Evolutionary conservation across 371 early-diverging fungal species (phyloP), one percentile per base, ranked within the genome.

Genomic region (Apophysomyces variabilis): DNA sequence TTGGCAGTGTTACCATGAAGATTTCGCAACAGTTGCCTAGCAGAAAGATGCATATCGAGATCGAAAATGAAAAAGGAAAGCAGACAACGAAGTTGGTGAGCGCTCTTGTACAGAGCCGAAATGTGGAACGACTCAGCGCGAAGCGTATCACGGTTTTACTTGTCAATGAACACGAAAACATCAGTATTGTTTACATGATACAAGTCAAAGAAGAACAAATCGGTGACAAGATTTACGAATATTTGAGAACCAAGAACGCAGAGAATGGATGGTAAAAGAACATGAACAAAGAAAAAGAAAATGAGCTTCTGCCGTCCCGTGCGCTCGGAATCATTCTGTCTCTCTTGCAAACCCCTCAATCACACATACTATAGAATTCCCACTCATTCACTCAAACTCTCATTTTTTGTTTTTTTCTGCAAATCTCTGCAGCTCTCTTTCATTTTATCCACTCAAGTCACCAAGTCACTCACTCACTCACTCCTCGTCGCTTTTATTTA

Each of bases 151-250:
- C 76, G 1, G 76, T 82, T n/a, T 66, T 77, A 32, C 67, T 82
- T 32, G 41, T 43, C 9, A 73, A 78, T 57, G 78, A 79, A 41
- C 47, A 61, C 8, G 38, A 63, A 8, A 72, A 70, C 39, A 73
- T 76, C 11, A 77, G 78, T 45, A 68, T 77, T 57, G 78, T 82
- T 3, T 82, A 82, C 39, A 76, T 82, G 82, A 65, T 82, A n/a
- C 75, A 79, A 32, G 47, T 82, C 32, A 71, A 76, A 47, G 79
- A 82, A 60, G 82, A 82, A 26, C 67, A 74, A 35, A 77, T 75
- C 32, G 72, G 76, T 6, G 65, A 62, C 41, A 79, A 79, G 60
- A 70, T 79, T 4, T 75, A 68, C 57, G 78, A 82, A 26, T 77
- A 77, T 46, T 60, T 82, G 41, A 75, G 73, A 18, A 67, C 69